phyloP scores from a whole-genome alignment of 73 alveolate genomes.

The Halteria grandinella region DNA sequence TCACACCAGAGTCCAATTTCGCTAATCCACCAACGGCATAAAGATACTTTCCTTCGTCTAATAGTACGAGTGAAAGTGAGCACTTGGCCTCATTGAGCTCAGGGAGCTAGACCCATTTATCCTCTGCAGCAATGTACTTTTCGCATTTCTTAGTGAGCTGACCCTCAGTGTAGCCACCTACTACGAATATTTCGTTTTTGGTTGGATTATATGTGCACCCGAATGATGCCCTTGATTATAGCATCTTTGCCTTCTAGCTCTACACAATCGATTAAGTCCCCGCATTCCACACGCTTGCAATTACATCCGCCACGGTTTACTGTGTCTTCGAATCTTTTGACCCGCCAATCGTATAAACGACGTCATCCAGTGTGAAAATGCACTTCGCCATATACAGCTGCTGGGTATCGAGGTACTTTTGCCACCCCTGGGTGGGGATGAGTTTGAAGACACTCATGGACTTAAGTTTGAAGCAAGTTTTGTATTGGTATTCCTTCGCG shows the following conservation, averaged over 20 bases:
- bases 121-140: neutral
- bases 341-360: constrained; percentile 26
- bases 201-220: constrained; percentile 5
- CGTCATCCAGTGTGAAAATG: constrained; percentile 20
- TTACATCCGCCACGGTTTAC: constrained; percentile 6
- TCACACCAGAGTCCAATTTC: neutral
- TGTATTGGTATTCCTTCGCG: constrained; percentile 26
- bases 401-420: neutral
- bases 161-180: constrained; percentile 23
- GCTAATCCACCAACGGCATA: constrained; percentile 31
- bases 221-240: constrained; percentile 28
- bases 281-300: neutral
- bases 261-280: neutral
- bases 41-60: constrained; percentile 15
- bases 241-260: constrained; percentile 3
- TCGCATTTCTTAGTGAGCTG: constrained; percentile 41
- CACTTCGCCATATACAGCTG: constrained; percentile 10
- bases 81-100: constrained; percentile 9
- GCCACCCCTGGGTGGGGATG: constrained; percentile 28
- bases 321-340: constrained; percentile 23
- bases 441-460: constrained; percentile 8
- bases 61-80: neutral
- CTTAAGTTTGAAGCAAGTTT: constrained; percentile 19
- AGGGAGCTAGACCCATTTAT: constrained; percentile 15
- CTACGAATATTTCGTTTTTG: constrained; percentile 25